Base-by-base conservation (phyloP, 1,284 basidiomycete species). In the Sphaerobolus stellatus region DNA sequence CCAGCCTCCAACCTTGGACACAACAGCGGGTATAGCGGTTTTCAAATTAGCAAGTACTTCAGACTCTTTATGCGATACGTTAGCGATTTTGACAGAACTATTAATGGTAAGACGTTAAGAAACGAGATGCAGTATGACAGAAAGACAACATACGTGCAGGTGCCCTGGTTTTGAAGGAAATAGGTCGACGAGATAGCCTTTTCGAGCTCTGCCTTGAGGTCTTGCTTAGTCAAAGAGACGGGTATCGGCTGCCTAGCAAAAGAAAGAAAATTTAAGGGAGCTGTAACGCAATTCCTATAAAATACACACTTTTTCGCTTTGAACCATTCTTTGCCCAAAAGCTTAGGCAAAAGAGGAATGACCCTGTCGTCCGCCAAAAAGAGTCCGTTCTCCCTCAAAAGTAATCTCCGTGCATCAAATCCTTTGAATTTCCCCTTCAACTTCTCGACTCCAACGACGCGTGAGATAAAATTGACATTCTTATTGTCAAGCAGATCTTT, bases 341-440 rank as follows among this genome's bases (percentile, higher is more conserved):
- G 71, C 57, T 84, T 85, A 2, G 96, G 96, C 58, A 98, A 79
- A 53, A 94, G 73, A n/a, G 90, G 86, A 24, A 97, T 76, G 34
- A 99, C 81, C 34, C 94, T 79, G 61, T 96, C 91, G 72, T 99
- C 96, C 20, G 92, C 94, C 31, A 99, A 78, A 74, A 98, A 99
- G 59, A 98, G 66, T 5, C 88, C 94, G 64, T 97, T 90, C 67
- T 96, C 93, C 66, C 89, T 88, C 62, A 96, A 74, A 31, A 99
- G 72, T 68, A 90, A 76, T 44, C 95, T 75, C 43, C 94, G 79
- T 2, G 94, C 93, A 68, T 98, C 96, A 66, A 84, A 98, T 13
- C 92, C 84, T 74, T 91, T 93, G 77, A 92, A 95, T 74, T 96
- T 96, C 31, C 91, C 92, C 75, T 90, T 92, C 58, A 95, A 78